Evolutionary conservation across 257 asterid genomes (phyloP).

Genomic region (Cinchona pubescens): DNA sequence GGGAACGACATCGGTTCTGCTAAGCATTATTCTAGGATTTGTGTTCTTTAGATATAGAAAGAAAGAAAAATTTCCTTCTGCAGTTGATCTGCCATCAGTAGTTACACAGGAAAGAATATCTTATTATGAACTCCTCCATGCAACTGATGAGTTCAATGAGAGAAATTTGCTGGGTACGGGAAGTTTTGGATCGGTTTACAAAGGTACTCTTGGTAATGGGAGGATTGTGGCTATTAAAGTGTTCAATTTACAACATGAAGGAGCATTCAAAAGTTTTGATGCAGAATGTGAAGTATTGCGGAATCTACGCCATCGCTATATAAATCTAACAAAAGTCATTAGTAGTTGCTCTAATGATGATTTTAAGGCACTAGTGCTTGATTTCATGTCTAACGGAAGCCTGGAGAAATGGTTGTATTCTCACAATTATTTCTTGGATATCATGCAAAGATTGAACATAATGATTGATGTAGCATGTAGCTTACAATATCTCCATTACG

Average conservation of each 20-base stretch:
- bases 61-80: too few species aligned
- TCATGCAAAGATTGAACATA: neutral
- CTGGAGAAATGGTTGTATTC: neutral
- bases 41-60: too few species aligned
- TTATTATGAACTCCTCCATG: constrained; percentile 9
- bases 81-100: neutral
- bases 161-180: constrained; percentile 10
- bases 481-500: neutral
- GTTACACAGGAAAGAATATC: constrained; percentile 5
- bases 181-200: constrained; percentile 9
- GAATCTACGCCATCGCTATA: neutral
- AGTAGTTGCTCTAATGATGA: neutral
- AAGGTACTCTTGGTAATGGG: constrained; percentile 2
- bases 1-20: neutral
- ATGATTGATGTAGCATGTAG: neutral
- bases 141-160: constrained; percentile 3
- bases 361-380: neutral
- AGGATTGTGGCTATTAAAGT: constrained; percentile 13
- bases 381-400: neutral
- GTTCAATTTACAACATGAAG: neutral
- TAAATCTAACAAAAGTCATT: neutral
- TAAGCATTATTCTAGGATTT: too few species aligned
- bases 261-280: neutral
- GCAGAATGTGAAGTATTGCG: neutral
- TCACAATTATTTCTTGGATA: neutral